Evolutionary conservation across 768 basidiomycete species (phyloP), one percentile per base, ranked within the genome.

Genomic region (Cubamyces sp.): DNA sequence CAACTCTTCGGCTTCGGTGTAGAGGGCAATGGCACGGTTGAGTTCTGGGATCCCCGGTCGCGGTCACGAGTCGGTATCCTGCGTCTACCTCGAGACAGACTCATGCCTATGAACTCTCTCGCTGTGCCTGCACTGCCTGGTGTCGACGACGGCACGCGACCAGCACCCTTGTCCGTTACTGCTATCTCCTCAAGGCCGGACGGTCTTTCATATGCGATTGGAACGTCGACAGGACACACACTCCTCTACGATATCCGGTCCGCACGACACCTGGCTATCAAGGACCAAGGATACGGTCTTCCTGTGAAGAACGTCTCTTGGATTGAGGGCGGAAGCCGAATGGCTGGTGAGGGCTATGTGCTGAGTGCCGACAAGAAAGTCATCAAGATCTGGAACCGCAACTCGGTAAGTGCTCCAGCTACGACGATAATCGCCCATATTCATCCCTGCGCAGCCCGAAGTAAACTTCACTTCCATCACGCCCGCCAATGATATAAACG

Each of bases 211-310:
- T 89, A 98, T 65, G 97, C 96, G 0, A 81, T 98, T 39, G 97
- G 96, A 15, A 98, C 96, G 1, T 94, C 92, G 9, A 93, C 94
- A 0, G 97, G 97, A 0, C 95, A 98, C 71, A 94, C 94, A 0
- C 76, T 98, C 4, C 79, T 99, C 15, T 99, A 98, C 73, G 97
- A 99, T 72, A 85, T 99, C 68, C 90, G 97, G 47, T 87, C 91
- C 9, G 83, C 88, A 5, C 82, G 82, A 41, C 88, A 93, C 23
- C 95, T 91, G 68, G 94, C 93, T 1, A 71, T 87, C 62, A 98
- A 99, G 71, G 97, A 99, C 71, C 97, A 98, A 75, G 97, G 97
- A 0, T 98, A 98, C 68, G 96, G 96, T 1, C 76, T 98, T 47
- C 90, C 96, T 0, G 81, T 99, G 34, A 91, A 90, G 73, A 88